Base-by-base conservation (phyloP, 768 basidiomycete species). In the Phlebiopsis flavidoalba region DNA sequence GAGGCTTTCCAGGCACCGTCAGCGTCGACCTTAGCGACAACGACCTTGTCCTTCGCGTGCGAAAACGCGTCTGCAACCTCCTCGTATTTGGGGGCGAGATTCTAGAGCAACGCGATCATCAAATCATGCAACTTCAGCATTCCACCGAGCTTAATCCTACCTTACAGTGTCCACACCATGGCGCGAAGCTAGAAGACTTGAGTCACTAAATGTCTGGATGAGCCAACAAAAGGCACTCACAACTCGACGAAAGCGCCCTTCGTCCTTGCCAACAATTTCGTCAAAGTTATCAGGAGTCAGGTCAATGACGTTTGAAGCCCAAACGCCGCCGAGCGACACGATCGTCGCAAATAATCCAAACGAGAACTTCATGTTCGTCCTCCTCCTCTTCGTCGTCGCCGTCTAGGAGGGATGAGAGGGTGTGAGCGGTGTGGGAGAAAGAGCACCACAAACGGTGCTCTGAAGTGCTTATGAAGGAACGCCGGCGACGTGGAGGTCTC, bases 111-210 rank as follows among this genome's bases (percentile, higher is more conserved):
- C 55, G 48, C 10, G 48, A 31, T 46, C 14, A 46, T 15, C 45
- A 15, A 19, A 19, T 46, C 19, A 19, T 19, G 45, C 15, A 10
- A 46, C 19, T 15, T 46, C 14, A 21, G 45, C 36, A 21, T 31
- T 31, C 26, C 26, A 31, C 55, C 15, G 40, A 12, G 40, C 17
- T 43, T 43, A 43, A 8, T 43, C 75, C 62, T 70, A 88, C 92
- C 75, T 93, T 93, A 83, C 92, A 94, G 71, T 93, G 93, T 58
- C 91, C 93, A 69, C 92, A 93, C 92, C 92, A 94, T 8, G 92
- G 88, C 17, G 92, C 92, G 66, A 87, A 93, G 73, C 91, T 94
- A 58, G 22, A 6, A 40, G 24, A 58, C 43, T 1, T 6, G n/a
- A 31, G 2, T 26, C 53, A 47, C 33, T 19, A 33, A 36, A 14